A percentile compares a stretch with the other conserved stretches of the same genome.
Conservation (phyloP, 768 basidiomycete genomes). For the Hygrocybe coccinea region DNA sequence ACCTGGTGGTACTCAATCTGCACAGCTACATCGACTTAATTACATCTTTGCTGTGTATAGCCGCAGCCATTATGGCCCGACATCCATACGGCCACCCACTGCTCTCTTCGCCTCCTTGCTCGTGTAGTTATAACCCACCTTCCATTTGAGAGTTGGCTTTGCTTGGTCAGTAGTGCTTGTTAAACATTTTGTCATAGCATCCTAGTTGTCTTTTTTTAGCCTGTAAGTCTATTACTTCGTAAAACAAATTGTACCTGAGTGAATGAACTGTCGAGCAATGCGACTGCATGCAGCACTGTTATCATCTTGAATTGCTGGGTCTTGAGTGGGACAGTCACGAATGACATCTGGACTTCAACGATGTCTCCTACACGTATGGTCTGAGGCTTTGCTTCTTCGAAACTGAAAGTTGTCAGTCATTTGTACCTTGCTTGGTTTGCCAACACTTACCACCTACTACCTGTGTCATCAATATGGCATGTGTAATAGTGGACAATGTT, state of each 20-base stretch:
- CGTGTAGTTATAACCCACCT: not conserved
- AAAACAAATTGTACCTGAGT: slow-evolving; percentile 5
- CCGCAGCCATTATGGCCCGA: not conserved
- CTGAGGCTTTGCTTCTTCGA: slow-evolving; percentile 3
- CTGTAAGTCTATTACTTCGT: slow-evolving; percentile 4
- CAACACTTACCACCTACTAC: not conserved
- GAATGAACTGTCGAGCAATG: slow-evolving; percentile 14
- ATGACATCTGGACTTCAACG: slow-evolving; percentile 17
- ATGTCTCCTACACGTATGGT: slow-evolving; percentile 15
- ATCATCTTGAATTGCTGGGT: slow-evolving; percentile 8
- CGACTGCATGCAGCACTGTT: slow-evolving; percentile 8
- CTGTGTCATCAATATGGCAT: not conserved
- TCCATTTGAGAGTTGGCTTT: not conserved
- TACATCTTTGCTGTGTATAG: not conserved
- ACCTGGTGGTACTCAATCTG: slow-evolving; percentile 26
- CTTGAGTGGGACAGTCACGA: slow-evolving; percentile 9
- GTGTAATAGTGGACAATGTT: not conserved
- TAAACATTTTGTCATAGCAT: not conserved
- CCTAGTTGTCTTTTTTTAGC: not conserved
- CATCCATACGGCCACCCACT: not conserved
- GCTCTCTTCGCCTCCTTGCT: not conserved
- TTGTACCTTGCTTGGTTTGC: not conserved
- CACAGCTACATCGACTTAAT: too few relatives aligned
- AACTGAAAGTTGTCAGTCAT: slow-evolving; percentile 6
- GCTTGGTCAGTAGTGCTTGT: not conserved